Base-by-base conservation (phyloP, 345 rosid species). In the Toxicodendron radicans region DNA sequence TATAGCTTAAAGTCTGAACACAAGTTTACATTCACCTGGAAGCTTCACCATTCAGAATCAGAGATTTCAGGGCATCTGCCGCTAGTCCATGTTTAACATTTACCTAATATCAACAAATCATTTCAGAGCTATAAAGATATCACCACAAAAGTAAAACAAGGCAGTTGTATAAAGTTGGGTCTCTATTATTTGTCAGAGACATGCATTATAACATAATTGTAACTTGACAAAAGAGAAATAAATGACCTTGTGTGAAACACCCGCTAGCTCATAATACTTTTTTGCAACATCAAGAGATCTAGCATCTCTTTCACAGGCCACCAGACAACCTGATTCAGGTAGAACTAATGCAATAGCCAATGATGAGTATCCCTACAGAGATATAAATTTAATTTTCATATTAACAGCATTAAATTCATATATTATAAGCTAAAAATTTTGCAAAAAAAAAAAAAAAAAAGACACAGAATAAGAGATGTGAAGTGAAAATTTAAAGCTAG, bases 221-320 rank as follows among this genome's bases (percentile, higher is more conserved):
- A 52, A 64, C 17, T 58, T 10, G 9, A 20, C 27, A 16, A 21
- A 70, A 41, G 20, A 66, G 24, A 43, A 32, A 53, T 21, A 33
- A 2, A 74, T 76, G 75, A 91, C 99, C 97, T 92, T 95, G 88
- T 83, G 84, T 21, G 88, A 86, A 64, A 92, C 87, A 69, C 97
- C 94, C 5, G 97, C 97, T 71, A 81, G 86, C 71, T 90, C 82
- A 32, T 91, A 92, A 65, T 91, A 95, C 84, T 74, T 88, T 73
- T 82, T 85, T 32, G 99, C 99, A 72, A 95, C 87, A 68, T 83
- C 90, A 20, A 95, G 92, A 77, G 88, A 80, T 60, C 73, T 81
- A 58, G 82, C 86, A 79, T 92, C 99, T 75, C 94, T 89, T 79
- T 95, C 99, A 79, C 97, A 91, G 38, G 99, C 94, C 86, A 92